Conservation (phyloP, 1,284 basidiomycete genomes). For the Austroboletus niveus region DNA sequence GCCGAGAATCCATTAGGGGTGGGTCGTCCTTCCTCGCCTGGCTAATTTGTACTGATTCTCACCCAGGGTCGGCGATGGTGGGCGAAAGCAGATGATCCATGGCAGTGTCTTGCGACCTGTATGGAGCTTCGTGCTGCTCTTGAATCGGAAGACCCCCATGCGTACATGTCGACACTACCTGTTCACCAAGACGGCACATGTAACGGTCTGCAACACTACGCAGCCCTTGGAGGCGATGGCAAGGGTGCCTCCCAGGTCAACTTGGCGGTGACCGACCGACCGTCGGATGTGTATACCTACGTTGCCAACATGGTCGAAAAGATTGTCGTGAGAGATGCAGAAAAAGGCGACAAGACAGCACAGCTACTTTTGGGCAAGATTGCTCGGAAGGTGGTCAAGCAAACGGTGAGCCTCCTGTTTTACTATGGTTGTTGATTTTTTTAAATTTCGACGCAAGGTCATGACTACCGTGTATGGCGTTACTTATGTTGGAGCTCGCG, state of each 20-base stretch:
- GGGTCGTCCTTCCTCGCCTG: slow-evolving; percentile 16
- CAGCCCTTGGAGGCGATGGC: slow-evolving; percentile 92
- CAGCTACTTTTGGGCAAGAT: slow-evolving; percentile 76
- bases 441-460: slow-evolving; percentile 47
- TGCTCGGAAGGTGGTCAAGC: slow-evolving; percentile 95
- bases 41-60: slow-evolving; percentile 8
- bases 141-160: slow-evolving; percentile 69
- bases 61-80: slow-evolving; percentile 78
- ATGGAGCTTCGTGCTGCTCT: slow-evolving; percentile 83
- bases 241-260: slow-evolving; percentile 94
- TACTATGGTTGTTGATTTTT: slow-evolving; percentile 2
- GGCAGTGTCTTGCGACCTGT: slow-evolving; percentile 95
- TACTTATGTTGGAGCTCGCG: slow-evolving; percentile 92
- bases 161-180: slow-evolving; percentile 77
- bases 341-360: slow-evolving; percentile 54
- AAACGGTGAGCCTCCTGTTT: slow-evolving; percentile 60
- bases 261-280: slow-evolving; percentile 80
- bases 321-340: slow-evolving; percentile 37
- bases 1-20: slow-evolving; percentile 85
- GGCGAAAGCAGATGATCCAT: slow-evolving; percentile 91
- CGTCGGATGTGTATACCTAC: slow-evolving; percentile 94
- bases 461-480: slow-evolving; percentile 99
- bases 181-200: slow-evolving; percentile 99
- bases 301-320: slow-evolving; percentile 84
- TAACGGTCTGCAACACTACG: slow-evolving; percentile 98